Base-by-base conservation (phyloP, 306 rosid genomes). In the Vigna unguiculata region DNA sequence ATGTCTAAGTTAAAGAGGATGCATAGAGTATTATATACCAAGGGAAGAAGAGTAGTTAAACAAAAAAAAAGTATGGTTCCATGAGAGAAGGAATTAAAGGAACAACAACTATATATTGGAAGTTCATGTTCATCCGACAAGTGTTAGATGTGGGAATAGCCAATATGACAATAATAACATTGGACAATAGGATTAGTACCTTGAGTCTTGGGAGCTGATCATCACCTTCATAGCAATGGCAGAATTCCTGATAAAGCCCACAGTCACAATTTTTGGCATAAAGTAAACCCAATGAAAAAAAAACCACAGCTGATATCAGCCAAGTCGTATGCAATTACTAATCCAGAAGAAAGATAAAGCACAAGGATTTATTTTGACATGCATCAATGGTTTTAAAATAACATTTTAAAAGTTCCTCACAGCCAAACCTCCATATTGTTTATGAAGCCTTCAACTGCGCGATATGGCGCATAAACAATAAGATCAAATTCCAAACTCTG, bases 401-500 rank as follows among this genome's bases (percentile, higher is more conserved):
- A 65, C n/a, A 58, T 54, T 40, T 30, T 5, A 45, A 59, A 36
- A 72, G 77, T 28, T 73, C 60, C 40, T 67, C 58, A 30, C 51
- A 24, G 43, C 24, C 40, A 72, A 70, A 88, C 97, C 97, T 89
- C 97, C 83, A 92, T 89, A 72, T 90, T 88, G 48, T 88, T 43
- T 64, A 88, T 69, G 81, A 90, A 95, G 54, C 97, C 99, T 73
- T 87, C 91, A 82, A 92, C 74, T 2, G 96, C 85, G 54, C 96
- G 92, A 75, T 95, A 95, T 3, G 99, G 90, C 52, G 97, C 97
- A 83, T 88, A 95, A 53, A 92, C 97, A 77, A 95, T 91, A 71
- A 95, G 99, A 88, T 92, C 97, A 72, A 95, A 95, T 47, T 91
- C 96, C 81, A 95, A 84, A 88, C 93, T 91, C 93, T 91, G 92